Base-by-base conservation (phyloP, 2,329 filamentous ascomycete genomes). In the Aspergillus tamarii region DNA sequence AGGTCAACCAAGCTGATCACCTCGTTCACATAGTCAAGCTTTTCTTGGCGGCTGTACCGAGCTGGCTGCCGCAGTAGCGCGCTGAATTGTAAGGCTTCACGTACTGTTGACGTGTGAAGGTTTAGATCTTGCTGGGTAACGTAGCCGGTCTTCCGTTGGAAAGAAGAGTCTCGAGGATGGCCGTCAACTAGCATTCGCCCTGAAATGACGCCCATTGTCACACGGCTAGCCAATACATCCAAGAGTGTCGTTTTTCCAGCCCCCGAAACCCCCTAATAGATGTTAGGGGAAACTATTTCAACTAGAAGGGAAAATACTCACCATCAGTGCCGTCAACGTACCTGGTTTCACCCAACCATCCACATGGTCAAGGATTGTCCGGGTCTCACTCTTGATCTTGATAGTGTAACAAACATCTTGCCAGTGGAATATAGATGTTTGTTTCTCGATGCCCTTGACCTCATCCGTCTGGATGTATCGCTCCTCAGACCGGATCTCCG, bases 171-270 rank as follows among this genome's bases (percentile, higher is more conserved):
- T 48, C 90, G 87, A 14, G 87, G 88, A 41, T 81, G 83, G 1
- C 90, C 90, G 67, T 93, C 89, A 1, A 93, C 88, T 4, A 92
- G 80, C 89, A 96, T 94, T 68, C 93, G 88, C 34, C 93, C 93
- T 4, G 87, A 88, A 56, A 96, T 91, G 4, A 95, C 89, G 75
- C 93, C 93, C 85, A 93, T 93, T 0, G 91, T 92, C 11, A 89
- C 89, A 73, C 93, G 89, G 63, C 89, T 90, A 41, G 93, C 93
- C 65, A 97, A 83, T 34, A 91, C 91, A 76, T 96, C 91, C 9
- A 97, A 82, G 9, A 97, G 85, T 0, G 93, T 96, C 0, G 93
- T 96, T 77, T 96, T 97, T 43, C 93, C 93, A 10, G 93, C 93
- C 61, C 93, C 93, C 19, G 90, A 93, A 7, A 93, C 91, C 77